phyloP scores from a whole-genome alignment of 2,329 filamentous ascomycete species.

The Botrytis galanthina region DNA sequence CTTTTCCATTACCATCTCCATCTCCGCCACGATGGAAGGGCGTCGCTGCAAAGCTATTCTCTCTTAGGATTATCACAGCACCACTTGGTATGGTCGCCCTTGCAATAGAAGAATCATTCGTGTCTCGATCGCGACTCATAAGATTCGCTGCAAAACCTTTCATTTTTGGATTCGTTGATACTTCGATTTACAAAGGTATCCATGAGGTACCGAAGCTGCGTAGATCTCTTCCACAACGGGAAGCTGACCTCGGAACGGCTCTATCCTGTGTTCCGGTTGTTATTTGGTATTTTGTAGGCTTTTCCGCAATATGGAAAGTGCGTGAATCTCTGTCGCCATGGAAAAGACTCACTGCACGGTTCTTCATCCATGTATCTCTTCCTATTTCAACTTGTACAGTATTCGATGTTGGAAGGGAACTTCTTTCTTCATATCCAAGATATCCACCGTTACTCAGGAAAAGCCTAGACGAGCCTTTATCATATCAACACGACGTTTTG shows the following conservation, averaged over 20 bases:
- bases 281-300: not conserved
- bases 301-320: not conserved
- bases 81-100: not conserved
- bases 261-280: not conserved
- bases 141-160: not conserved
- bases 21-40: not conserved
- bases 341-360: not conserved
- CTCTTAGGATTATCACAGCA: not conserved
- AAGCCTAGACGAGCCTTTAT: fast-evolving
- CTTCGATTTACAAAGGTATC: not conserved
- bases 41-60: not conserved
- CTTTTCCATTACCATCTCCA: not conserved
- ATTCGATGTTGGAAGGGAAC: not conserved
- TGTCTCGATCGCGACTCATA: not conserved
- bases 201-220: not conserved
- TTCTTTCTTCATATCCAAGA: not conserved
- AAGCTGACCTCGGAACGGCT: not conserved
- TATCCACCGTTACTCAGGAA: fast-evolving
- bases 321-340: not conserved
- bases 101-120: not conserved
- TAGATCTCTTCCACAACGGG: not conserved
- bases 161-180: not conserved
- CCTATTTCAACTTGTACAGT: not conserved
- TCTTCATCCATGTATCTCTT: not conserved
- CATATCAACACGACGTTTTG: not conserved